Conservation (phyloP, 1,139 yeast genomes). For the Lodderomyces parapsilosis region DNA sequence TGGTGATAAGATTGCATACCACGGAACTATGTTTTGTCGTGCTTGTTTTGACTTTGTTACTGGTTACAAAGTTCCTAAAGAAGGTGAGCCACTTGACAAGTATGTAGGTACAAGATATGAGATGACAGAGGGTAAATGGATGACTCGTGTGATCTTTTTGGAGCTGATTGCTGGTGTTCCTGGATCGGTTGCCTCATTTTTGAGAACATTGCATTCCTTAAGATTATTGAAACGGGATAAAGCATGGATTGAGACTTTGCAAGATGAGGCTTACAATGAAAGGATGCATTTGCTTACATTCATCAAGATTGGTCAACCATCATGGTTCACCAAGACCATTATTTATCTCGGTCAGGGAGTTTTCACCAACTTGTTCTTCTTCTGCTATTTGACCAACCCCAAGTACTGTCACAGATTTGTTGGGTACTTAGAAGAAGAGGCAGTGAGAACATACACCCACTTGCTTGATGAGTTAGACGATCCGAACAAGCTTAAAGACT, state of each 20-base stretch:
- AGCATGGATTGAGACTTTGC: slow-evolving; percentile 74
- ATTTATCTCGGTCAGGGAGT: slow-evolving; percentile 71
- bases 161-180: slow-evolving; percentile 81
- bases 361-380: slow-evolving; percentile 65
- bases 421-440: slow-evolving; percentile 79
- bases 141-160: slow-evolving; percentile 64
- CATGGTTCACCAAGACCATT: slow-evolving; percentile 54
- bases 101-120: slow-evolving; percentile 47
- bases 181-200: slow-evolving; percentile 72
- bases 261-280: slow-evolving; percentile 79
- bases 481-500: slow-evolving; percentile 49
- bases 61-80: slow-evolving; percentile 57
- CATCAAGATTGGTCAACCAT: slow-evolving; percentile 64
- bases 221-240: slow-evolving; percentile 63
- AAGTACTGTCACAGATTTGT: slow-evolving; percentile 73
- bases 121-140: slow-evolving; percentile 67
- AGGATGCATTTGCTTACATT: slow-evolving; percentile 76
- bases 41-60: slow-evolving; percentile 59
- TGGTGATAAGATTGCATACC: slow-evolving; percentile 55
- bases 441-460: slow-evolving; percentile 69
- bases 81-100: slow-evolving; percentile 25
- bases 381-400: slow-evolving; percentile 59
- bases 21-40: slow-evolving; percentile 46
- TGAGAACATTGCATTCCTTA: slow-evolving; percentile 63
- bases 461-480: slow-evolving; percentile 54